Percentiles rank a stretch among this genome's conserved stretches.
phyloP scores from a whole-genome alignment of 345 rosid species.

The Boechera stricta region DNA sequence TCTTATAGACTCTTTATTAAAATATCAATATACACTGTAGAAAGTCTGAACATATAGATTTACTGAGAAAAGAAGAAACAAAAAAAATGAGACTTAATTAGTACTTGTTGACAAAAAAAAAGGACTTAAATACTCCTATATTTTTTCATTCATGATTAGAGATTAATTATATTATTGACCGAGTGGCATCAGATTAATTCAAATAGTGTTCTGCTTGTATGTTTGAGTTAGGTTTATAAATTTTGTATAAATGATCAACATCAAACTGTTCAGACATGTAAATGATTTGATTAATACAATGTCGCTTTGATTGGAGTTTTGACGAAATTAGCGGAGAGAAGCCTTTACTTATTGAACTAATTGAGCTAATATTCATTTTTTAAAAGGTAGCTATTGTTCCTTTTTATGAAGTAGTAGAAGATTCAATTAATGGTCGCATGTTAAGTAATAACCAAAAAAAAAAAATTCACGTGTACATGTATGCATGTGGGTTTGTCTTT shows the following conservation, averaged over 20 bases:
- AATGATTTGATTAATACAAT: conserved; percentile 19
- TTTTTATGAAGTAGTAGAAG: not conserved
- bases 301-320: conserved; percentile 21
- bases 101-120: no score
- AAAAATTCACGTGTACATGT: conserved; percentile 14
- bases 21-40: no score
- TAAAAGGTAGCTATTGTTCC: not conserved
- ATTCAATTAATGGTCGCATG: conserved; percentile 3
- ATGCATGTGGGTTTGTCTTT: conserved; percentile 31
- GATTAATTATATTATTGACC: no score
- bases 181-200: no score
- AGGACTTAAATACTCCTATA: no score
- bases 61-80: no score
- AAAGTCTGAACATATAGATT: no score
- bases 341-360: not conserved
- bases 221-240: not conserved
- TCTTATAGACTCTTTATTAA: no score
- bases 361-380: not conserved
- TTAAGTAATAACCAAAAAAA: not conserved
- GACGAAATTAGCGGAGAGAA: conserved; percentile 22
- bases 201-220: no score
- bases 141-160: no score
- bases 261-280: not conserved
- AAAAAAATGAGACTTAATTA: no score
- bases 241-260: conserved; percentile 6